Conservation (phyloP, 78 protist species). For the Guillardia theta region DNA sequence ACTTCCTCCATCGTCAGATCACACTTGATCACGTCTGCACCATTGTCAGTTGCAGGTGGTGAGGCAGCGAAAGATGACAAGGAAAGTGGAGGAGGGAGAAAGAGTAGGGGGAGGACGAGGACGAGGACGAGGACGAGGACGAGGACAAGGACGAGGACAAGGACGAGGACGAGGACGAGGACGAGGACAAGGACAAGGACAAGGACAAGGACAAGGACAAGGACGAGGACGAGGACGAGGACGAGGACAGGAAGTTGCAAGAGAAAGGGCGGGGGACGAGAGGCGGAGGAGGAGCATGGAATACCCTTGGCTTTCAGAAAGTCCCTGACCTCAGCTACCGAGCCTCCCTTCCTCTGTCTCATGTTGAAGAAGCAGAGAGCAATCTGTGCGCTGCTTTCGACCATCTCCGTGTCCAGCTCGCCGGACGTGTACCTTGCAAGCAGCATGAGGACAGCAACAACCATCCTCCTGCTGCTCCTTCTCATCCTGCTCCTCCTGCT, state of each 20-base stretch:
- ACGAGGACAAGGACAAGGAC: no score
- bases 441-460: no score
- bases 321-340: background rate
- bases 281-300: background rate
- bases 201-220: no score
- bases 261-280: background rate
- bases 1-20: constrained; percentile 11
- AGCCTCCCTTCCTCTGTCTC: background rate
- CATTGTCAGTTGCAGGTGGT: no score
- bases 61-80: background rate
- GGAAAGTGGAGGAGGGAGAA: background rate
- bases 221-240: background rate
- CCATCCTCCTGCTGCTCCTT: background rate
- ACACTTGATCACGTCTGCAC: background rate
- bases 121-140: no score
- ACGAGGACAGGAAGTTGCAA: background rate
- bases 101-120: no score
- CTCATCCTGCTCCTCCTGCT: background rate
- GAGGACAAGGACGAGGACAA: no score
- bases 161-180: no score
- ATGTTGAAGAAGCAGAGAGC: background rate
- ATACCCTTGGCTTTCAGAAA: background rate
- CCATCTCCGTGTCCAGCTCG: constrained; percentile 23
- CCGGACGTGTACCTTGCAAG: background rate
- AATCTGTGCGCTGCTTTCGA: background rate